Evolutionary conservation across 2,329 filamentous ascomycete genomes (phyloP), one percentile per base, ranked within the genome.

Genomic region (Ophiostoma montium): DNA sequence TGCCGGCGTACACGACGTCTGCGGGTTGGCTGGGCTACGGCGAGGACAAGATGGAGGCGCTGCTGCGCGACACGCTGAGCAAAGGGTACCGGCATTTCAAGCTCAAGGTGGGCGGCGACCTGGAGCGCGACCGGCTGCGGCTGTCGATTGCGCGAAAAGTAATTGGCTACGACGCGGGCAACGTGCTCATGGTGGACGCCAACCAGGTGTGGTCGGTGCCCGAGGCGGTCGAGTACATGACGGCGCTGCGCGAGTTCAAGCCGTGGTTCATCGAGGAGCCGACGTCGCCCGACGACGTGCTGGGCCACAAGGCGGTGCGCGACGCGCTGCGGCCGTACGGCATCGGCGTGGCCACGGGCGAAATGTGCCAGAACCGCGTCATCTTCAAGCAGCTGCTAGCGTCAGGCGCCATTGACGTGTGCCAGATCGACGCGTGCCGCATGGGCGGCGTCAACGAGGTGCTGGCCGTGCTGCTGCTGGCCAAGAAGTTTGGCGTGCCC

Each of bases 241-340:
- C 81, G 60, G 66, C 86, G 60, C 78, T 95, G 43, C 76, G 76
- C 50, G 80, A 88, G 58, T 94, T 88, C 70, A 84, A 84, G 71
- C 84, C 84, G 27, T 92, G 86, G 84, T 94, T 94, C 69, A 94
- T 95, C 61, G 88, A 94, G 69, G 88, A 95, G 72, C 88, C 88
- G 2, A 95, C 88, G 13, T 86, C 81, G 19, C 88, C 88, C 12
- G 88, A 94, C 61, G 88, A 95, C 63, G 80, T 94, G 51, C 79
- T 92, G 49, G 88, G 88, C 51, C 88, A 95, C 74, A 86, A 84
- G 61, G 82, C 85, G 3, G 80, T 94, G 58, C 80, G 85, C 47
- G 82, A 90, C 53, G 87, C 87, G 4, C 78, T 95, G 11, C 74
- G 75, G 58, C 80, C 84, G 0, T 71, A 79, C 60, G 77, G 76